Base-by-base conservation (phyloP, 768 basidiomycete genomes). In the Pisolithus sp. region DNA sequence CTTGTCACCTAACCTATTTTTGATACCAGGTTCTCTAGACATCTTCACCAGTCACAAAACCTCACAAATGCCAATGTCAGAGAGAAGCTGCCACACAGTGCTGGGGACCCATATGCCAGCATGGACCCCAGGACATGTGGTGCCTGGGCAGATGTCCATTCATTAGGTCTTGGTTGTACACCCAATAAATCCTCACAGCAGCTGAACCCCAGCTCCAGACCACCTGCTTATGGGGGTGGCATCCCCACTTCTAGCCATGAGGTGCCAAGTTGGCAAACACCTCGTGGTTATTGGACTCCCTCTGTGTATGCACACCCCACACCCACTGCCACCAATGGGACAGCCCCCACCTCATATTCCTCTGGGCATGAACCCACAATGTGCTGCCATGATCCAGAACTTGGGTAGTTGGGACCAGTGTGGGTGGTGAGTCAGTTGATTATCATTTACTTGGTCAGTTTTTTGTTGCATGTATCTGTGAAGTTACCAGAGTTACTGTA, bases 171-270 rank as follows among this genome's bases (percentile, higher is more conserved):
- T 34, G 80, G 77, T 15, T 79, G 86, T 44, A 92, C 89, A 41
- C 89, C 90, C 9, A 92, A 91, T 59, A n/a, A n/a, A n/a, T n/a
- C 86, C 89, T 2, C 90, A 91, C 57, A 78, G 76, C 21, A 71
- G 71, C 23, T 63, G 68, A 55, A 67, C 71, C n/a, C 71, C 63
- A 15, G 70, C 60, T 44, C 59, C 58, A 36, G n/a, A n/a, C 71
- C 71, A 37, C 65, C 75, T 10, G 65, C 62, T 30, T 60, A 68
- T 24, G 64, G 65, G 50, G 60, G 65, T 34, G 68, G 44, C 39
- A 56, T 54, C 21, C 58, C 67, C 4, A 46, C 54, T 28, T 59
- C 67, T 36, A 68, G 52, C 46, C 70, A 65, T 48, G 62, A 61
- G 17, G 59, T 63, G 40, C 59, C 63, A 18, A 57, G 67, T 49